A percentile compares a stretch with the other conserved stretches of the same genome.
Evolutionary conservation across 768 basidiomycete species (phyloP).

Genomic region (Rhizopogon roseolus): DNA sequence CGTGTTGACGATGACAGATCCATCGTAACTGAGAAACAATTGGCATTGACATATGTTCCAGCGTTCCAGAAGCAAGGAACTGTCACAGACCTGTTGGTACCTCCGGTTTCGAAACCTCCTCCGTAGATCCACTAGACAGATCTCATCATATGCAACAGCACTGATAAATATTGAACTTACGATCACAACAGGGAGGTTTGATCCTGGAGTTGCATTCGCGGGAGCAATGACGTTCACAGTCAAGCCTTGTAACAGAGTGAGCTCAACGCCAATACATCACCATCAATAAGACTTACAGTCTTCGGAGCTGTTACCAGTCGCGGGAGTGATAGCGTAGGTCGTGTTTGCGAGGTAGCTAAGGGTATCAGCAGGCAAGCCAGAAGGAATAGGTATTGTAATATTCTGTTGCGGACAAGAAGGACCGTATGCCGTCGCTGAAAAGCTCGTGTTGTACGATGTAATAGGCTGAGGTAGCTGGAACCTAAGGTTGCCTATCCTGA

Average conservation of each 20-base stretch:
- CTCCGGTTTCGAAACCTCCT: constrained; percentile 31
- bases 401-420: constrained; percentile 35
- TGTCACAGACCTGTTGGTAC: constrained; percentile 7
- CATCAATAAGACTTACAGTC: constrained; percentile 35
- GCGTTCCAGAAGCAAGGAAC: neutral
- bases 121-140: constrained; percentile 28
- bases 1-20: constrained; percentile 25
- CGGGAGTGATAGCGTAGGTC: constrained; percentile 25
- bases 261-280: neutral
- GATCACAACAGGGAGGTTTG: constrained; percentile 49
- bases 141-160: neutral
- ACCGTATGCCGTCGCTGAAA: constrained; percentile 31
- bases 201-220: constrained; percentile 29
- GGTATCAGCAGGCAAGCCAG: constrained; percentile 13
- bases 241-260: constrained; percentile 29
- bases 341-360: constrained; percentile 19
- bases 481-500: constrained; percentile 29
- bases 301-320: constrained; percentile 22
- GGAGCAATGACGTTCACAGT: constrained; percentile 51
- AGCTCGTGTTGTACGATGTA: constrained; percentile 24
- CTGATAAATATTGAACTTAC: constrained; percentile 27
- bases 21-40: constrained; percentile 5
- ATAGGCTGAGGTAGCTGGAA: constrained; percentile 30
- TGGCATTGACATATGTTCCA: neutral
- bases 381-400: constrained; percentile 2